phyloP scores from a whole-genome alignment of 192 early-diverging fungal species.

The Backusella australiensis region DNA sequence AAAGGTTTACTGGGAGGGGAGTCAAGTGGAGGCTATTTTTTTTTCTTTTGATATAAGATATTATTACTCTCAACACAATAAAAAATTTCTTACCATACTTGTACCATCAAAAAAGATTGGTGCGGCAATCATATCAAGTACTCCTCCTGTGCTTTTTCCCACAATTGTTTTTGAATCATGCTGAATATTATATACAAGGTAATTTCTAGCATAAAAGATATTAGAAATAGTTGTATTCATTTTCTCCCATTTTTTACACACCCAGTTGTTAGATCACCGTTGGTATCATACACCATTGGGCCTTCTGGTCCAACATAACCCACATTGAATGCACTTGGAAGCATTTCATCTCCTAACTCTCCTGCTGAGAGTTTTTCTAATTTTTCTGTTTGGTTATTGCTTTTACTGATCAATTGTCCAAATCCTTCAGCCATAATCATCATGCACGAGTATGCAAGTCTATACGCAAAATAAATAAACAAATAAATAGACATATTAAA shows the following conservation, averaged over 20 bases:
- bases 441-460: conserved; percentile 53
- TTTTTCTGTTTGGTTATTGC: conserved; percentile 20
- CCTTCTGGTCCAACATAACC: conserved; percentile 50
- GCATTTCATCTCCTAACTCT: conserved; percentile 33
- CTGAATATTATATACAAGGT: conserved; percentile 42
- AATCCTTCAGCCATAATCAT: conserved; percentile 49
- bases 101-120: conserved; percentile 51
- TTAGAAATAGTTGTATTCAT: background rate
- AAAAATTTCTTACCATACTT: background rate
- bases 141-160: conserved; percentile 39
- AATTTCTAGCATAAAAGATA: conserved; percentile 32
- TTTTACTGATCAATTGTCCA: conserved; percentile 33
- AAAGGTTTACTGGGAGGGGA: conserved; percentile 38
- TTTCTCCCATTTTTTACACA: conserved; percentile 6
- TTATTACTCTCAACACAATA: background rate
- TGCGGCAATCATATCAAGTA: conserved; percentile 28
- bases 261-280: conserved; percentile 45
- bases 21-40: conserved; percentile 37
- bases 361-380: conserved; percentile 35
- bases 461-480: conserved; percentile 3
- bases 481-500: too few relatives aligned
- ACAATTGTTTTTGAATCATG: conserved; percentile 29
- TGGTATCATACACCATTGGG: conserved; percentile 42
- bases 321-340: conserved; percentile 40
- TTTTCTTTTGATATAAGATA: background rate